A percentile compares a stretch with the other conserved stretches of the same genome.
Conservation (phyloP, 179 eudicot genomes). For the Drosera spatulata region DNA sequence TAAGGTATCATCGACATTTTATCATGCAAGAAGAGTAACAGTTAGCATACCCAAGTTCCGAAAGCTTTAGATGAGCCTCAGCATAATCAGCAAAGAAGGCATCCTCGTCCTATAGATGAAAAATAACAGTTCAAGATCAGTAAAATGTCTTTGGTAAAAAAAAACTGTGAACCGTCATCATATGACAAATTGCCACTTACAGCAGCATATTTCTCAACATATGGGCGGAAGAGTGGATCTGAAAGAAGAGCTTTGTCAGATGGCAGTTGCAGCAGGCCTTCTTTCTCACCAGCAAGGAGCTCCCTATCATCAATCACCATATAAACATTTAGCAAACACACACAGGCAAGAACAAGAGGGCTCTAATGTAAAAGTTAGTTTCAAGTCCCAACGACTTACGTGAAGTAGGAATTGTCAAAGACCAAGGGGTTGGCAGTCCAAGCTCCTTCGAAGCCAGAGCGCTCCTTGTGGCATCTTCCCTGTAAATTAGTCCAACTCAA, state of each 20-base stretch:
- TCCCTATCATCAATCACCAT: constrained; percentile 28
- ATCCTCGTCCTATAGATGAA: constrained; percentile 27
- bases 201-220: constrained; percentile 89
- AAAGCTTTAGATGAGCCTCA: constrained; percentile 37
- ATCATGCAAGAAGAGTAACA: not conserved
- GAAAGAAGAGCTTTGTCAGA: constrained; percentile 79
- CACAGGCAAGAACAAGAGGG: too few relatives aligned
- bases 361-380: too few relatives aligned
- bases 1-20: not conserved
- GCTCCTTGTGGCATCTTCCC: constrained; percentile 94
- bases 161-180: not conserved
- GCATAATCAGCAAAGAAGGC: constrained; percentile 47
- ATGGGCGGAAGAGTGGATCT: constrained; percentile 76
- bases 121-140: not conserved
- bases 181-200: constrained; percentile 20
- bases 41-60: constrained; percentile 30
- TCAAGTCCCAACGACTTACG: constrained; percentile 18
- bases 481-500: constrained; percentile 5
- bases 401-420: constrained; percentile 82
- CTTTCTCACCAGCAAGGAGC: constrained; percentile 82
- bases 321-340: too few relatives aligned
- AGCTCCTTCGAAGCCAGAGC: constrained; percentile 85
- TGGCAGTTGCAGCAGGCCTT: constrained; percentile 85
- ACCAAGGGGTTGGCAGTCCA: constrained; percentile 83
- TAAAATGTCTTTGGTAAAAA: not conserved